Evolutionary conservation across 768 basidiomycete species (phyloP), one percentile per base, ranked within the genome.

Genomic region (Naganishia antarctica): DNA sequence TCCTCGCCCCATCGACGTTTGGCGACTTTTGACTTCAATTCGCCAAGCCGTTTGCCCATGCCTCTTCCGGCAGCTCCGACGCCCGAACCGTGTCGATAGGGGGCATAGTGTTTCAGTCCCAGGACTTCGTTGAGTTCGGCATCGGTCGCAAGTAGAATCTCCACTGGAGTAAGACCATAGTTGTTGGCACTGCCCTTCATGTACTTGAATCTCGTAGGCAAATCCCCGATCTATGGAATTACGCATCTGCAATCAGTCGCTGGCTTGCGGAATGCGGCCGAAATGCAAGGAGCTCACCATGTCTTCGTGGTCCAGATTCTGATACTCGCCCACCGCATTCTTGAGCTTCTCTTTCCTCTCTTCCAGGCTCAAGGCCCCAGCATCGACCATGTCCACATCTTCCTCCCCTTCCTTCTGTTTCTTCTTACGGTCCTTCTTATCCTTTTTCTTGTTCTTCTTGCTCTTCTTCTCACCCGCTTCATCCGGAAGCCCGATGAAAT

Each of bases 131-230:
- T 99, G 51, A 99, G 83, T 74, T 99, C 96, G 61, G 85, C 81
- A 78, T 99, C 94, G 3, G 87, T 90, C 6, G 94, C 92, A 72
- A 90, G 82, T 26, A 99, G 82, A 67, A 98, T 90, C 71, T 99
- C 93, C 4, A 82, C 84, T 0, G 94, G 85, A 1, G 85, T 83
- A 44, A 99, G 84, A 1, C 83, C 85, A 77, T 82, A 93, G 32
- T 75, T 76, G 65, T 87, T 81, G 0, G 74, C 71, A 0, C 84
- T 72, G 45, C 84, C 77, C 45, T 85, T 81, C n/a, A 84, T 81
- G 74, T 99, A 99, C 76, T 88, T 87, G 84, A 99, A 99, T 12
- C 91, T 87, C 0, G 92, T 98, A 1, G 91, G 87, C 72, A 92
- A 80, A 73, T 86, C 90, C 7, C 86, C 92, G 57, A 94, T 86